phyloP scores from a whole-genome alignment of 768 basidiomycete genomes.

The Podaxis sp. region DNA sequence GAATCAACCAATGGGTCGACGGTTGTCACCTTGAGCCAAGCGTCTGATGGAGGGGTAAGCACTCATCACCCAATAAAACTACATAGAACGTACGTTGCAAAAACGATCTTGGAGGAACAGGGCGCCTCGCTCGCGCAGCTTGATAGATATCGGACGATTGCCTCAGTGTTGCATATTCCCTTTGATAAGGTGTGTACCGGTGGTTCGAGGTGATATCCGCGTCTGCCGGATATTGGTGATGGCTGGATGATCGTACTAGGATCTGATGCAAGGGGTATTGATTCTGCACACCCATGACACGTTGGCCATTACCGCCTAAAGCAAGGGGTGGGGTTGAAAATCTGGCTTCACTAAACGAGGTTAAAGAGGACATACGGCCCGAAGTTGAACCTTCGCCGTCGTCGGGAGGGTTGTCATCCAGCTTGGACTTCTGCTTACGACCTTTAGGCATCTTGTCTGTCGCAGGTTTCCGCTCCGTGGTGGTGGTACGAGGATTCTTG shows the following conservation, averaged over 20 bases:
- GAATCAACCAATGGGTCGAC: conserved; percentile 77
- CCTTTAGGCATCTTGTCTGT: conserved; percentile 14
- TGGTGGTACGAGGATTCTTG: conserved; percentile 8
- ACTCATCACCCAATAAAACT: conserved; percentile 1
- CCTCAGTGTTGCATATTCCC: conserved; percentile 15
- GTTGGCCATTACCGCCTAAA: conserved; percentile 8
- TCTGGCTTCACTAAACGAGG: not conserved
- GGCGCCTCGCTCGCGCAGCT: conserved; percentile 20
- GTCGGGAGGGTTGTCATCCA: not conserved
- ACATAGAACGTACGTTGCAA: conserved; percentile 56
- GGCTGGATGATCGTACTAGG: not conserved
- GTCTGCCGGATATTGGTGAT: not conserved
- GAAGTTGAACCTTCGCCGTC: not conserved
- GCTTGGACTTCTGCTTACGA: conserved; percentile 14
- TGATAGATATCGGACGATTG: conserved; percentile 16
- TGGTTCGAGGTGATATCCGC: conserved; percentile 14
- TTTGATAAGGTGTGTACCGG: conserved; percentile 39
- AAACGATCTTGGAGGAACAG: conserved; percentile 49
- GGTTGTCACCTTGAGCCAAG: conserved; percentile 66
- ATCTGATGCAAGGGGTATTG: conserved; percentile 6
- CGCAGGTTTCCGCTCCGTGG: conserved; percentile 10
- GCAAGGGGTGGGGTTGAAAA: not conserved
- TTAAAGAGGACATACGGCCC: not conserved
- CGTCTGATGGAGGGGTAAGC: conserved; percentile 44
- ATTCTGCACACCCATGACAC: conserved; percentile 9